Conservation (phyloP, 345 rosid genomes). For the Brassica incana region DNA sequence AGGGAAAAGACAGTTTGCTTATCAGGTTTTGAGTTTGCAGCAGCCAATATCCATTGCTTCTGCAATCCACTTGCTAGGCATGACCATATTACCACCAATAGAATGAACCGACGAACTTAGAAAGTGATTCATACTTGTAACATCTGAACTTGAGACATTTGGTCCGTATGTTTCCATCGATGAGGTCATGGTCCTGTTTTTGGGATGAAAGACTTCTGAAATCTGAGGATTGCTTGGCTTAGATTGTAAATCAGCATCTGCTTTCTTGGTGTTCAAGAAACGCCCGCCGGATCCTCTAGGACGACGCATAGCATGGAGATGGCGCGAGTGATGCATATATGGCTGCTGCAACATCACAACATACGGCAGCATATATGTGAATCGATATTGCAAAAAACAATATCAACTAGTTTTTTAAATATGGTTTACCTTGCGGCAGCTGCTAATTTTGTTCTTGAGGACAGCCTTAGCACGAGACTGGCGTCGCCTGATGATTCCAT, state of each 20-base stretch:
- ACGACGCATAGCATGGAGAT: conserved; percentile 96
- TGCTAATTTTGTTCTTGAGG: conserved; percentile 48
- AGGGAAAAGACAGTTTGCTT: conserved; percentile 17
- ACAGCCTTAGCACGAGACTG: conserved; percentile 76
- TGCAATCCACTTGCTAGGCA: conserved; percentile 73
- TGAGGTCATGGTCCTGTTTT: conserved; percentile 48
- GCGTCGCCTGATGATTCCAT: conserved; percentile 89
- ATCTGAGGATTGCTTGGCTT: conserved; percentile 56
- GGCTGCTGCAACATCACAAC: conserved; percentile 50
- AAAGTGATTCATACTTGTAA: conserved; percentile 61
- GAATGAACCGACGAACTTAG: conserved; percentile 45
- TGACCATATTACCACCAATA: conserved; percentile 48
- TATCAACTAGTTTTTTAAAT: background rate
- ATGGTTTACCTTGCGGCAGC: conserved; percentile 63
- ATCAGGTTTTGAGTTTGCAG: conserved; percentile 61
- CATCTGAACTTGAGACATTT: conserved; percentile 58
- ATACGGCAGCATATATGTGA: background rate
- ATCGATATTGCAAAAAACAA: background rate
- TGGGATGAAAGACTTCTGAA: conserved; percentile 65
- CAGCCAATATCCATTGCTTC: conserved; percentile 48
- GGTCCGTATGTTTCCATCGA: conserved; percentile 39
- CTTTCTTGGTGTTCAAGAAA: conserved; percentile 66
- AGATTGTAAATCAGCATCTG: conserved; percentile 2
- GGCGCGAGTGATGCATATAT: conserved; percentile 89
- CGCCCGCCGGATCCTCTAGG: conserved; percentile 97